A percentile compares a stretch with the other conserved stretches of the same genome.
phyloP scores from a whole-genome alignment of 2,329 filamentous ascomycete genomes.

The Aspergillus ruber region DNA sequence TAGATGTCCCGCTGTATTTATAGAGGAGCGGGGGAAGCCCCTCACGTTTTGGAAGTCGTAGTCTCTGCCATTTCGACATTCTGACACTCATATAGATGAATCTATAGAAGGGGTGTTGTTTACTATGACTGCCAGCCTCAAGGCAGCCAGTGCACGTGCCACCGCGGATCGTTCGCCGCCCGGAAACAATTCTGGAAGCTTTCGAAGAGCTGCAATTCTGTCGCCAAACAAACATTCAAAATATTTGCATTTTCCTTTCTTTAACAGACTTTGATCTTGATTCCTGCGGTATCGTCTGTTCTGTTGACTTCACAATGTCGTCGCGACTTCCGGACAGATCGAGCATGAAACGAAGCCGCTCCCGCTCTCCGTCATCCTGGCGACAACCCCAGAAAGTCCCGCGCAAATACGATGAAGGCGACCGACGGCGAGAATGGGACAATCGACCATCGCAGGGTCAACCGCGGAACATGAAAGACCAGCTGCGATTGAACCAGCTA shows the following conservation, averaged over 20 bases:
- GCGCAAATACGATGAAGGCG: constrained; percentile 28
- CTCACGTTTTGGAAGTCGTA: constrained; percentile 20
- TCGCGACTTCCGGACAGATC: constrained; percentile 25
- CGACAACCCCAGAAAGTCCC: constrained; percentile 31
- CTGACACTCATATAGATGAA: not conserved
- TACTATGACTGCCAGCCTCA: not conserved
- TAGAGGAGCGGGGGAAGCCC: constrained; percentile 33
- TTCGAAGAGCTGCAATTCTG: constrained; percentile 7
- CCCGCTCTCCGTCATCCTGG: constrained; percentile 37
- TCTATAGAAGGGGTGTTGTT: not conserved
- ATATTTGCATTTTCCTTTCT: not conserved
- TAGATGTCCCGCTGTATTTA: constrained; percentile 25
- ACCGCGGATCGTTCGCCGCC: constrained; percentile 17
- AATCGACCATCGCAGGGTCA: constrained; percentile 16
- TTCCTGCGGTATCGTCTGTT: too few relatives aligned
- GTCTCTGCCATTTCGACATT: constrained; percentile 27
- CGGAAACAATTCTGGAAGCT: constrained; percentile 9
- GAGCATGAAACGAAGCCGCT: constrained; percentile 35
- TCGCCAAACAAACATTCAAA: constrained; percentile 1
- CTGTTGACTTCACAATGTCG: constrained; percentile 22
- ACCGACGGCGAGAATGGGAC: constrained; percentile 19
- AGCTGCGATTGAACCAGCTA: constrained; percentile 46
- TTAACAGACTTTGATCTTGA: not conserved
- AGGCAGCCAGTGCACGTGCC: constrained; percentile 14
- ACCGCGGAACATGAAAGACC: constrained; percentile 35